Conservation (phyloP, 1,139 yeast species). For the Yamadazyma jaroonii region DNA sequence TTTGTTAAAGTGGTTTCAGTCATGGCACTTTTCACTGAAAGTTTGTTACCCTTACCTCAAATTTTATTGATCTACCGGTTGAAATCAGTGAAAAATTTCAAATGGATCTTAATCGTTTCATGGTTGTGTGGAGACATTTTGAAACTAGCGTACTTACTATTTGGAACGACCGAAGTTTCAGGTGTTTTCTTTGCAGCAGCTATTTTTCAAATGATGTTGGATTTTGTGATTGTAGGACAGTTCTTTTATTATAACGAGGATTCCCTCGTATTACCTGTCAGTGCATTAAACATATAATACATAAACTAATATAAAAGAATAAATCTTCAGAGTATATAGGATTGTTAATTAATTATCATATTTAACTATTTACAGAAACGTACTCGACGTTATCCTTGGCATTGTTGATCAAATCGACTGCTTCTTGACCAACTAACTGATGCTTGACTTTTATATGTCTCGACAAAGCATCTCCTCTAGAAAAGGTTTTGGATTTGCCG, state of each 20-base stretch:
- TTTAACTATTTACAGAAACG: slow-evolving; percentile 25
- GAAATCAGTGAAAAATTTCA: slow-evolving; percentile 74
- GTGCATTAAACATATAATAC: not conserved
- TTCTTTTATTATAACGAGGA: slow-evolving; percentile 49
- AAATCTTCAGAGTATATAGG: not conserved
- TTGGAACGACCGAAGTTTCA: slow-evolving; percentile 71
- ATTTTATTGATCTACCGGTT: slow-evolving; percentile 68
- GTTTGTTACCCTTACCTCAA: slow-evolving; percentile 86
- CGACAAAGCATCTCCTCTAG: slow-evolving; percentile 49
- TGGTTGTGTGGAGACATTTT: slow-evolving; percentile 90
- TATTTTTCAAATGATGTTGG: slow-evolving; percentile 74
- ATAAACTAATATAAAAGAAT: no score
- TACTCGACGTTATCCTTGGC: slow-evolving; percentile 79
- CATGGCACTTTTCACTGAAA: slow-evolving; percentile 71
- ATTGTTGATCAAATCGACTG: slow-evolving; percentile 60
- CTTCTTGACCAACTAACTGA: slow-evolving; percentile 46
- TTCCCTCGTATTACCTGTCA: not conserved
- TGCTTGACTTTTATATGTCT: slow-evolving; percentile 50
- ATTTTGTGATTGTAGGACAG: slow-evolving; percentile 72
- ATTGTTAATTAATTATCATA: not conserved
- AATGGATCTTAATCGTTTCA: slow-evolving; percentile 67
- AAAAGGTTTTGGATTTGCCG: slow-evolving; percentile 53
- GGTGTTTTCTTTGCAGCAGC: slow-evolving; percentile 74
- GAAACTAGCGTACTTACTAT: slow-evolving; percentile 67
- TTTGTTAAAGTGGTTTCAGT: slow-evolving; percentile 67